These are phyloP conservation scores for Microcyclospora tardicrescens DNA, from an alignment of 2,329 filamentous ascomycete species.

Conservation along the genomic window DNA sequence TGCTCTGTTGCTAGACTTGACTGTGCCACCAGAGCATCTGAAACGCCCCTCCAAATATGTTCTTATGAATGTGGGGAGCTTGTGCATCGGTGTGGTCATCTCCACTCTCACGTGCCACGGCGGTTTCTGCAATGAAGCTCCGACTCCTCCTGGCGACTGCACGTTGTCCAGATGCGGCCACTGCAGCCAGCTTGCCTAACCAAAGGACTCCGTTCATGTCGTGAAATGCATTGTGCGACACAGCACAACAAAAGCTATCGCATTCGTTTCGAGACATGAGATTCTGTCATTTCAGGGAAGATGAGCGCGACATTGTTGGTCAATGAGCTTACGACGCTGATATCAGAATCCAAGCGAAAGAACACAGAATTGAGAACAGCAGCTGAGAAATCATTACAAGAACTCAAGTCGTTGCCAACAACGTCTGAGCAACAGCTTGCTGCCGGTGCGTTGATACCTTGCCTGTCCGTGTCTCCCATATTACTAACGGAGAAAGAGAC, in stretches of 20 bases:
- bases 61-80: too few species aligned
- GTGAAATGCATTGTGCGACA: too few species aligned
- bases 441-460: constrained; percentile 40
- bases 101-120: too few species aligned
- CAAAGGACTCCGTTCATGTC: too few species aligned
- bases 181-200: too few species aligned
- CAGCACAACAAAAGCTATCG: too few species aligned
- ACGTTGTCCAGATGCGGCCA: too few species aligned
- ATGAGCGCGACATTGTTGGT: constrained; percentile 21
- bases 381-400: constrained; percentile 83
- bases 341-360: constrained; percentile 76
- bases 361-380: constrained; percentile 81
- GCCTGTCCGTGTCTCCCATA: neutral
- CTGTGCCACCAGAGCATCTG: neutral
- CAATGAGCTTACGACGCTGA: constrained; percentile 19
- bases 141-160: too few species aligned
- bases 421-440: constrained; percentile 65
- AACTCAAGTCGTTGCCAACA: constrained; percentile 63
- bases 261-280: too few species aligned
- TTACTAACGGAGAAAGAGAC: constrained; percentile 43
- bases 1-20: neutral
- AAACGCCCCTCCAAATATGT: neutral
- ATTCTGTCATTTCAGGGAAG: neutral
- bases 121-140: too few species aligned
- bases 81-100: too few species aligned